Evolutionary conservation across 1,284 basidiomycete species (phyloP).

Genomic region (Marasmius tenuissimus): DNA sequence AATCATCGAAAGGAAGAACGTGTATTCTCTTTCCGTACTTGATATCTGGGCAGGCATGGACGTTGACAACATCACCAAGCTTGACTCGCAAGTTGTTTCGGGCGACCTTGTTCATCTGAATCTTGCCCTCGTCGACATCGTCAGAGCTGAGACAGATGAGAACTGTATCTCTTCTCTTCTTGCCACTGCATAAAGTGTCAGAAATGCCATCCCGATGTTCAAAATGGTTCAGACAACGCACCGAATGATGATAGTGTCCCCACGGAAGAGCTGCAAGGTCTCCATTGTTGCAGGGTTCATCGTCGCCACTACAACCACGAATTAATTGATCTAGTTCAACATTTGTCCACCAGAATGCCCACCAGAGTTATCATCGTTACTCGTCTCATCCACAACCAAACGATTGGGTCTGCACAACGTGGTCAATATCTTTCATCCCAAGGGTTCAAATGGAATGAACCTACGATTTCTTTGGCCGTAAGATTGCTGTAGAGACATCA

Average conservation of each 20-base stretch:
- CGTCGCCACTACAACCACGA: constrained; percentile 70
- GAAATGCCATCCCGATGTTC: constrained; percentile 1
- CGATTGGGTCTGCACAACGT: constrained; percentile 77
- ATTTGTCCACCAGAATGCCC: constrained; percentile 22
- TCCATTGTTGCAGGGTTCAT: constrained; percentile 98
- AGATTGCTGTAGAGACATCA: constrained; percentile 90
- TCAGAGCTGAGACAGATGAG: constrained; percentile 95
- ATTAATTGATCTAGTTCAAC: background rate
- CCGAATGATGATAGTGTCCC: constrained; percentile 92
- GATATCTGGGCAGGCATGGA: constrained; percentile 96
- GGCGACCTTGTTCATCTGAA: constrained; percentile 99
- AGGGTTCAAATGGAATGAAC: constrained; percentile 34
- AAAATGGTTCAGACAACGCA: constrained; percentile 34
- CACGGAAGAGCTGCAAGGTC: constrained; percentile 88
- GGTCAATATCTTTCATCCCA: constrained; percentile 8
- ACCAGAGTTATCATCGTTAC: constrained; percentile 92
- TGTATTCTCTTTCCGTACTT: constrained; percentile 99
- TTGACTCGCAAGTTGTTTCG: constrained; percentile 98
- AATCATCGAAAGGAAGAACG: constrained; percentile 97
- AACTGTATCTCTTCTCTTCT: constrained; percentile 95
- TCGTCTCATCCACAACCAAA: constrained; percentile 90
- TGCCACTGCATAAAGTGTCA: constrained; percentile 59
- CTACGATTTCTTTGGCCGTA: constrained; percentile 95
- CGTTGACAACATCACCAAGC: constrained; percentile 93
- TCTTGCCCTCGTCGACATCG: constrained; percentile 96